Percentiles rank a stretch among this genome's conserved stretches.
Conservation (phyloP, 164 flowering plant species). For the Umbilicus rupestris region DNA sequence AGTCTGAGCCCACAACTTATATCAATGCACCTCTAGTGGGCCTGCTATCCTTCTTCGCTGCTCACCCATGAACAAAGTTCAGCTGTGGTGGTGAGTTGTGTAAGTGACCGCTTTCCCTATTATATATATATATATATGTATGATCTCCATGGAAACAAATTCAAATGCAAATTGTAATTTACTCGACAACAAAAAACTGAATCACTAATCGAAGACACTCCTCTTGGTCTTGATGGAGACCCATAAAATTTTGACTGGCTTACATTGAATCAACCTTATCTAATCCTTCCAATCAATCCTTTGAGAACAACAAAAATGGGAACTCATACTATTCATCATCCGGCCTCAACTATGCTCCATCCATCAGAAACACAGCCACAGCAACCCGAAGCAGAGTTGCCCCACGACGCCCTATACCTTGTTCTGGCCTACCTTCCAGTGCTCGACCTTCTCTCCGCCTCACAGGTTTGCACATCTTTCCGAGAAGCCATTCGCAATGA, state of each 20-base stretch:
- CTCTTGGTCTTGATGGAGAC: neutral
- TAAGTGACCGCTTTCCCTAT: neutral
- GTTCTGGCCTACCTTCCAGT: constrained; percentile 49
- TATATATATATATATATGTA: too few species aligned
- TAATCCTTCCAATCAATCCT: neutral
- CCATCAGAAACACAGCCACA: neutral
- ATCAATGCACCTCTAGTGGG: constrained; percentile 94
- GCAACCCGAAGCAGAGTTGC: constrained; percentile 19
- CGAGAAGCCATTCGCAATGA: constrained; percentile 47
- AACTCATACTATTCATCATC: neutral
- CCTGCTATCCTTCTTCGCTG: constrained; percentile 61
- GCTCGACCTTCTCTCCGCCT: constrained; percentile 45
- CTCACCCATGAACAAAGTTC: constrained; percentile 36
- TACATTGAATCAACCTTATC: neutral
- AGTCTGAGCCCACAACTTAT: constrained; percentile 95
- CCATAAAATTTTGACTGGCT: neutral
- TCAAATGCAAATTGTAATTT: neutral
- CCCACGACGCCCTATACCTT: constrained; percentile 58
- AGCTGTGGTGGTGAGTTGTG: neutral
- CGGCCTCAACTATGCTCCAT: neutral
- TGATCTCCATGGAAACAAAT: too few species aligned
- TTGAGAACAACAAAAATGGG: neutral
- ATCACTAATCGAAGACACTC: neutral
- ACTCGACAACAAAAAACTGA: neutral
- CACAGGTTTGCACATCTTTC: constrained; percentile 40